Evolutionary conservation across 2,329 filamentous ascomycete genomes (phyloP), one percentile per base, ranked within the genome.

Genomic region (Ophiostoma fasciatum): DNA sequence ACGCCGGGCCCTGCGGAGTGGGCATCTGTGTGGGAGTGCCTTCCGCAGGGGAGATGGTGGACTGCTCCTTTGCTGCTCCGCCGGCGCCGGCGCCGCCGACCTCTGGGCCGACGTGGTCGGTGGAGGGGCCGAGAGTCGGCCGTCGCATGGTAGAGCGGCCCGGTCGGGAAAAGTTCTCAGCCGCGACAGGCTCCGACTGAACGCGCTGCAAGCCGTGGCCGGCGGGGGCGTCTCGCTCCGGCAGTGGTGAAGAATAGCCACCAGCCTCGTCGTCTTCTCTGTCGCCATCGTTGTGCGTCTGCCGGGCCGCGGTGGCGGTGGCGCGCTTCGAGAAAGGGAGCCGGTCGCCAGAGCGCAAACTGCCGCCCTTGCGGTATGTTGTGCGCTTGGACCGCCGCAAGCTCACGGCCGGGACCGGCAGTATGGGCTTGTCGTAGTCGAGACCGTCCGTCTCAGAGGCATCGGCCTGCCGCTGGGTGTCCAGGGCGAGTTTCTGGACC

Each of bases 361-460:
- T 94, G 23, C 87, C 87, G 39, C 82, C 68, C 48, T 75, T 83
- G 48, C 87, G 68, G 55, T 96, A 96, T 19, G 82, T 88, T 5
- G 90, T 98, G 37, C 83, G 73, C 15, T 85, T 98, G 11, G 90
- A 94, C 42, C 90, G 74, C 47, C 90, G 79, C 33, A 98, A 61
- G 22, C 83, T 82, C 55, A 79, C 75, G 1, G 76, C 75, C 15
- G 79, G 75, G 39, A 79, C 71, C 1, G 85, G 82, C 28, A 96
- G 61, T 44, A 96, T 94, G 7, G 87, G 85, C 61, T 81, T 78
- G 51, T 96, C 88, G 28, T 83, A 82, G 47, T 49, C 47, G 18
- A 49, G 41, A 51, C 56, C 47, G 49, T 56, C 37, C 49, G 64
- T 34, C 49, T 66, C 57, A 35, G 60, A 50, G 10, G 48, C 59